Evolutionary conservation across 176 grass and related monocot genomes (phyloP), one percentile per base, ranked within the genome.

Genomic region (Bonia amplexicaulis): DNA sequence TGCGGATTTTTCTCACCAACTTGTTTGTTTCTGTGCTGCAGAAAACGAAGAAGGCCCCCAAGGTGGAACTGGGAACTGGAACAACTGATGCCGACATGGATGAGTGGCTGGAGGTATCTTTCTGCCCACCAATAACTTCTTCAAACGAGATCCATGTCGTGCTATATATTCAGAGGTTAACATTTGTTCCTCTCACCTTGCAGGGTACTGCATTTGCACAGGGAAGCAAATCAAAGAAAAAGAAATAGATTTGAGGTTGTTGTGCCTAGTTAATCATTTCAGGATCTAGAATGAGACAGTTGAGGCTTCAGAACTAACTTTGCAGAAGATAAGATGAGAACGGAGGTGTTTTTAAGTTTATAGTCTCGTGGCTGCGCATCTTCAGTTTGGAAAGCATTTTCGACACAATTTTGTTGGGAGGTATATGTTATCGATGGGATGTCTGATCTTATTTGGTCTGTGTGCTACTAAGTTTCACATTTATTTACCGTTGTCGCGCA

Each of bases 91-190:
- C 93, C 55, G 81, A 89, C 52, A 94, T 99, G 46, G 96, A 99
- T 79, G 96, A 99, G 73, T 99, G 96, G 96, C 88, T 99, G 71
- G 84, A 99, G 93, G 96, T 99, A 86, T 68, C 33, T 14, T 69
- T 22, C 9, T 69, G 41, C 19, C 3, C 22, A 44, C 31, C 20
- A 58, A 16, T 39, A 2, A 66, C 37, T 66, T 77, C 3, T 53
- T 63, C 48, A 77, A 39, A 6, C 29, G 57, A 65, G 45, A 73
- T 6, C 49, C 48, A 17, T 76, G 20, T 2, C 0, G 7, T 42
- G 60, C 20, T 48, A n/a, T 64, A 16, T 41, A 20, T 39, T 51
- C 17, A 20, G 47, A 39, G 29, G 19, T 40, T 58, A 23, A 70
- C 6, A 80, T 27, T 2, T 58, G 26, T 48, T 52, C 17, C 7